Base-by-base conservation (phyloP, 768 basidiomycete species). In the Kwoniella europaea region DNA sequence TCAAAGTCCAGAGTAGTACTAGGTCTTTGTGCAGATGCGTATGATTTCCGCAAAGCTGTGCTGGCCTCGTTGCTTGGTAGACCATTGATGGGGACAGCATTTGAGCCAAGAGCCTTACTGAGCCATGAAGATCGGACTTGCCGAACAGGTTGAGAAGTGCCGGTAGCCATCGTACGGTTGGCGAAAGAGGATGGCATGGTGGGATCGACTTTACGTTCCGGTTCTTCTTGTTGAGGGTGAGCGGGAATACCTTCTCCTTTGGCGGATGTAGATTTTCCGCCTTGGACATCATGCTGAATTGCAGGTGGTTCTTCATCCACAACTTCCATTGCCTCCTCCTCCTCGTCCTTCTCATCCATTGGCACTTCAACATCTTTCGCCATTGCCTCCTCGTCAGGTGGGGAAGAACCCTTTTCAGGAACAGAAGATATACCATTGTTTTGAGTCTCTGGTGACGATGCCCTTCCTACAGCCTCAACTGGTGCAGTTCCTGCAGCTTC, bases 61-160 rank as follows among this genome's bases (percentile, higher is more conserved):
- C 9, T 62, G 0, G 42, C n/a, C 7, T 69, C 68, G n/a, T 12
- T 35, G 2, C 10, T 16, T 22, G 65, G 59, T 20, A 67, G 16
- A 29, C 57, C 63, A 41, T 44, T 57, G 58, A 68, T 29, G 2
- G 77, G 74, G 41, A 72, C 65, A 29, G 74, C 57, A 56, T 60
- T 76, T 18, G 73, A 61, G 22, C 74, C 76, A 43, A 81, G 76
- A 20, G 79, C 79, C 67, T 79, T 77, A 53, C 62, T 67, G 9
- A 81, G 73, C 79, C 79, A 81, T 12, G 79, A 81, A 12, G 76
- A 79, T 35, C 79, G 77, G 62, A 81, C 79, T 67, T 78, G 75
- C 2, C 71, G 67, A 6, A 71, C 57, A 4, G 75, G 76, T 16
- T 71, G 61, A 3, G 68, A 15, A 13, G 69, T n/a, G 3, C 35